Evolutionary conservation across 768 basidiomycete genomes (phyloP), one percentile per base, ranked within the genome.

Genomic region (Mycena chlorophos): DNA sequence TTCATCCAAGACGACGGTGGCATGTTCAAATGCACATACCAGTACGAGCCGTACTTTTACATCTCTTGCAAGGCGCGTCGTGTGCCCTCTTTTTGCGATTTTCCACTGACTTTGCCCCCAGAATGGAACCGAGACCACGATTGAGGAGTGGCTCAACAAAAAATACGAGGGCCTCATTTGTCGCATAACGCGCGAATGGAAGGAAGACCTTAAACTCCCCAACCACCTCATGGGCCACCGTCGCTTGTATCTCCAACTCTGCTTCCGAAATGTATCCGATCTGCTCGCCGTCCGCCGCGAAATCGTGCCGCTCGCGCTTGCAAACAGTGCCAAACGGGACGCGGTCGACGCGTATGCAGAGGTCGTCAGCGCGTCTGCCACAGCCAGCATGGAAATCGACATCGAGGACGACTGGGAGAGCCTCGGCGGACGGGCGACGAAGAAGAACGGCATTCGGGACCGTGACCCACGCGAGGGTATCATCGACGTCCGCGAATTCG

Each of bases 271-370:
- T 66, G 88, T 97, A n/a, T 85, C 88, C 1, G 96, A 98, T 66
- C 85, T 99, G 6, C 83, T 97, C 51, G 65, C 83, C 1, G 92
- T 98, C 29, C 81, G 94, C 55, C 84, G 93, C 48, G 96, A 98
- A 28, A 73, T 99, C 34, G 78, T 92, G 42, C 95, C 97, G 1
- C 80, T 98, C 38, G 96, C 94, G 2, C 81, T 88, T 17, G 86
- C 89, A 38, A 99, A 99, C 59, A 82, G 89, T 54, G 89, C 93
- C 3, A 97, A 96, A 73, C 85, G 95, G 23, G 89, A 91, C 64
- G 96, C 97, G 0, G 88, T 98, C 13, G 97, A 98, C 69, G 94
- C 94, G 3, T 99, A 98, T 65, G 97, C 97, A 2, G 97, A 99
- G 65, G 94, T 98, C 20, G 84, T 99, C 58, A 88, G 84, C 58